Evolutionary conservation across 2,329 filamentous ascomycete species (phyloP).

Genomic region (Epichloe glyceriae): DNA sequence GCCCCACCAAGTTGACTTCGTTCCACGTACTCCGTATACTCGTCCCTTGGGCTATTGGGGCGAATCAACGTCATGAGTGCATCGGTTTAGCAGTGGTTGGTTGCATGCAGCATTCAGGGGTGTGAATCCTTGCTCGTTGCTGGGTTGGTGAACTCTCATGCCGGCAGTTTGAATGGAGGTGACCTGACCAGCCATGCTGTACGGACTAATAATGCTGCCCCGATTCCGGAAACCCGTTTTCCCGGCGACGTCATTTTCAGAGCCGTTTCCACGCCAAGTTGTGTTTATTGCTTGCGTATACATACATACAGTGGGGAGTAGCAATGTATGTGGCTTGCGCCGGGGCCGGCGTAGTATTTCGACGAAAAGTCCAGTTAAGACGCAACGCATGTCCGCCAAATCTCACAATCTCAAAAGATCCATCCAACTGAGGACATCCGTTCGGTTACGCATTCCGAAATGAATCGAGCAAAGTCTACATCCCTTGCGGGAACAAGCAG

Average conservation of each 20-base stretch:
- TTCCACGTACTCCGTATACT: too few species aligned
- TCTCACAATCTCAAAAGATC: too few species aligned
- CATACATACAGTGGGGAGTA: not conserved
- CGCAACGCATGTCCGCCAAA: too few species aligned
- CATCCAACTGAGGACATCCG: too few species aligned
- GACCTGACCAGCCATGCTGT: not conserved
- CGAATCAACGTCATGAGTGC: not conserved
- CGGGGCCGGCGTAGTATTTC: not conserved
- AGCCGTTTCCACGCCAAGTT: not conserved
- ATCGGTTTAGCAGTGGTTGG: not conserved
- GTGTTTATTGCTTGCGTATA: not conserved
- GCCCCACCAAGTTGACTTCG: too few species aligned
- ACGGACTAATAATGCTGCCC: constrained; percentile 1
- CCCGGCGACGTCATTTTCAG: not conserved
- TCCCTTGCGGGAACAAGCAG: too few species aligned
- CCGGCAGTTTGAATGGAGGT: not conserved
- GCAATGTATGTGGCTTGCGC: not conserved
- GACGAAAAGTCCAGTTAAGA: too few species aligned
- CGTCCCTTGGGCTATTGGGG: too few species aligned
- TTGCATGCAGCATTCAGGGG: constrained; percentile 1
- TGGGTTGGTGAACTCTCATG: not conserved
- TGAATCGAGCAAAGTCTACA: too few species aligned
- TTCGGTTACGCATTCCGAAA: too few species aligned
- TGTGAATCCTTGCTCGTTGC: not conserved
- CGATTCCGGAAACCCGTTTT: not conserved